Base-by-base conservation (phyloP, 2,329 filamentous ascomycete species). In the Teratosphaeria destructans region DNA sequence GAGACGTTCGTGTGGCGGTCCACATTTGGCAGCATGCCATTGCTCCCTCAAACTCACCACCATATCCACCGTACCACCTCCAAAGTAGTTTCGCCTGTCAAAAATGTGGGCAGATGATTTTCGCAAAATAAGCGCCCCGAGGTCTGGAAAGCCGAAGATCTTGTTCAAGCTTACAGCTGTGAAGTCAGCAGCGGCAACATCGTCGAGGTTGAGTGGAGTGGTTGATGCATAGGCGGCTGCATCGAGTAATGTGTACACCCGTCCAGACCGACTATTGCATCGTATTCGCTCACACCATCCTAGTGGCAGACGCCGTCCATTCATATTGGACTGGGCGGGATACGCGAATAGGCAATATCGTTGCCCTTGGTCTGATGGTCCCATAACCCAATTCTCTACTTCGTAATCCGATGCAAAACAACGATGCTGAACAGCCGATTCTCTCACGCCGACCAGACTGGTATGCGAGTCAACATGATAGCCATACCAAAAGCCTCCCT, bases 111-210 rank as follows among this genome's bases (percentile, higher is more conserved):
- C 84, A 12, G 88, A 83, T 35, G 83, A 79, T 66, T 89, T 91
- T 52, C 88, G 85, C 12, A 97, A 85, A 34, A 97, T 85, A 60
- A 99, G 75, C 1, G 86, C 91, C 1, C 93, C 93, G 1, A 97
- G 78, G 70, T 97, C 90, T 0, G 93, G 93, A 64, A 96, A 96
- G 1, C 94, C 93, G 72, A 97, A 97, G n/a, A 96, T 92, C 73
- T 97, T 99, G 77, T 96, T 95, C 64, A 97, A 85, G 72, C 92
- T 96, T 52, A 97, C 69, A 0, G 90, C 88, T 0, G 84, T 87
- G 65, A 97, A 97, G 71, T 97, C 93, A 1, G 93, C 89, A 0
- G 87, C 85, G 0, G 78, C 75, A 0, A 79, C 66, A 65, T 88
- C 76, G 59, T 83, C 78, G 2, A 97, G 76, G 68, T 95, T 83